Base-by-base conservation (phyloP, 2,329 filamentous ascomycete genomes). In the Fusarium subglutinans region DNA sequence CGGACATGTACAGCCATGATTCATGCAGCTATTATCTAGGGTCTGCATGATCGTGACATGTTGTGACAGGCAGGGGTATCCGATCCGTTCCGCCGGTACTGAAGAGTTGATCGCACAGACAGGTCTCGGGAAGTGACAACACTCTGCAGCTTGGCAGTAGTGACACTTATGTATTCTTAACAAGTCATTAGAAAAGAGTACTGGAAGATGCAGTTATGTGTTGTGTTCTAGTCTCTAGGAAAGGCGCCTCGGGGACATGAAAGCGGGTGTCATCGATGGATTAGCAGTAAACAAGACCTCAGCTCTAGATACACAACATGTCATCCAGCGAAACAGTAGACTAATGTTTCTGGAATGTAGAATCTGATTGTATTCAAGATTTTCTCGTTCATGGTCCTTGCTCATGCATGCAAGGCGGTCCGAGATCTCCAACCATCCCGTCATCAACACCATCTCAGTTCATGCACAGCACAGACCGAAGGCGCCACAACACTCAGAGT, bases 51-150 rank as follows among this genome's bases (percentile, higher is more conserved):
- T 60, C 22, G 38, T 73, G 70, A 63, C 41, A 66, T 48, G 5
- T 56, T 22, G 30, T 73, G 70, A 51, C 44, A 66, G 53, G 35
- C 43, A 45, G n/a, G 51, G 55, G 43, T 73, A 6, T 51, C 35
- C 51, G 62, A 41, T 14, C 55, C 69, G 50, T 35, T 24, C 61
- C 63, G 26, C 13, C 38, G 20, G 41, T 35, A 45, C 24, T 48
- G 8, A 20, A 56, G 24, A n/a, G 37, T 51, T 22, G 26, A 40
- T 58, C 5, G 47, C 57, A 67, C 45, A 51, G 56, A 47, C 60
- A 45, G 51, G 41, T 43, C 56, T 63, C 37, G 57, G 35, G 20
- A 40, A 45, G 33, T 58, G 55, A 63, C 41, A 47, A 57, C 26
- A 48, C 24, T 50, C 17, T 66, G 17, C 35, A 45, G 15, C 15